A percentile compares a stretch with the other conserved stretches of the same genome.
Evolutionary conservation across 1,284 basidiomycete genomes (phyloP).

Genomic region (Tremellales sp.): DNA sequence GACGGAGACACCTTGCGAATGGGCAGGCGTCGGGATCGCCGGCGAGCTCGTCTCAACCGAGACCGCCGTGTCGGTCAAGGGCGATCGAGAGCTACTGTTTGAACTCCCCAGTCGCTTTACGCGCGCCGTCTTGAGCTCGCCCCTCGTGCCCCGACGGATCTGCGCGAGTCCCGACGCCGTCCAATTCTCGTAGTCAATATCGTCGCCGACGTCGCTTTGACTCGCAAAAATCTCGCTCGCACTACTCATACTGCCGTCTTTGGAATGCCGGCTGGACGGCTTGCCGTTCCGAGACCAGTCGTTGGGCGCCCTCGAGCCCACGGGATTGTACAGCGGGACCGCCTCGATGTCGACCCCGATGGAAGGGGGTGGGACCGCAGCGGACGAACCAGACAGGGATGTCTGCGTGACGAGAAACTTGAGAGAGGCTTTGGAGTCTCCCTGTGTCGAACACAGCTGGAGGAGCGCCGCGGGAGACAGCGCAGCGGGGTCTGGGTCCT

Average conservation of each 20-base stretch:
- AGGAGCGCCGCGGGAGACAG: constrained; percentile 65
- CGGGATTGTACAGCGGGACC: neutral
- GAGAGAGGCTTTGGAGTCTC: constrained; percentile 68
- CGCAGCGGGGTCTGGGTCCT: constrained; percentile 65
- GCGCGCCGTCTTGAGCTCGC: neutral
- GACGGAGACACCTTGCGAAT: neutral
- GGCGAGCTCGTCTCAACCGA: constrained; percentile 18
- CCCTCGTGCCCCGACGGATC: constrained; percentile 5
- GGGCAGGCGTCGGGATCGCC: constrained; percentile 16
- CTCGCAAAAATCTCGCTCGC: constrained; percentile 33
- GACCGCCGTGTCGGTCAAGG: constrained; percentile 17
- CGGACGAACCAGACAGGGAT: constrained; percentile 27
- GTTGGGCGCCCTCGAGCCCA: constrained; percentile 30
- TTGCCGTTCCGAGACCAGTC: constrained; percentile 18
- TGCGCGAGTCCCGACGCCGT: constrained; percentile 6
- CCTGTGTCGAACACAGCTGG: constrained; percentile 64
- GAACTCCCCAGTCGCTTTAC: constrained; percentile 14
- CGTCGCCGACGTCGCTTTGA: constrained; percentile 30
- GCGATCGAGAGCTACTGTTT: constrained; percentile 22
- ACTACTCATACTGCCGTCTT: constrained; percentile 41
- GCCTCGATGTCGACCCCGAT: constrained; percentile 4
- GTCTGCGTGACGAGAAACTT: constrained; percentile 66
- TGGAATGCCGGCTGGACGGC: constrained; percentile 34
- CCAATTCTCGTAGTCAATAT: constrained; percentile 19
- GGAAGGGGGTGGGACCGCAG: constrained; percentile 37